These are phyloP conservation scores for Neurospora discreta DNA, from an alignment of 495 filamentous ascomycete species.

Conservation along the genomic window DNA sequence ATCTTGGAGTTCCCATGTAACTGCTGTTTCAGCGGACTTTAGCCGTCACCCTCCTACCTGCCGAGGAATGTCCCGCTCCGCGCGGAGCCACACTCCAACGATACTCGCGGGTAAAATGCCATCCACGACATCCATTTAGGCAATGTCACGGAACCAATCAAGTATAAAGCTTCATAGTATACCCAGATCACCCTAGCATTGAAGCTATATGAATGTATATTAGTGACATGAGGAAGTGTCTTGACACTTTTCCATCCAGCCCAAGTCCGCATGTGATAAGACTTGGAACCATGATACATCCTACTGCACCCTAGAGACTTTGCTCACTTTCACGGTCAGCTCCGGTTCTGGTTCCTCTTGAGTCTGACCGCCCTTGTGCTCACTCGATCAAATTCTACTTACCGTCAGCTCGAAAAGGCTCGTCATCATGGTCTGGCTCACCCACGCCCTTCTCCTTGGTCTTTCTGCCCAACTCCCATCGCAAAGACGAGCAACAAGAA, in stretches of 20 bases:
- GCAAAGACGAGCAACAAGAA: too few species aligned
- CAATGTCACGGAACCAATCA: neutral
- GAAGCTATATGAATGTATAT: too few species aligned
- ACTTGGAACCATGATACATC: too few species aligned
- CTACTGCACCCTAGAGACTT: too few species aligned
- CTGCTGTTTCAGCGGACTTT: neutral
- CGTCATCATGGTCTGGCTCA: constrained; percentile 10
- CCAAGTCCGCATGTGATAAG: neutral
- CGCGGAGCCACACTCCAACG: neutral
- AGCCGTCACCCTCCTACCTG: neutral
- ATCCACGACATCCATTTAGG: neutral
- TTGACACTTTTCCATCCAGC: neutral
- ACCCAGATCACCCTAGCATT: too few species aligned
- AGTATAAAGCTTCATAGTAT: neutral
- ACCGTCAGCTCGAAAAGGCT: too few species aligned
- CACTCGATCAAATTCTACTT: too few species aligned
- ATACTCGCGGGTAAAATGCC: neutral
- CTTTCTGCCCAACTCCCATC: too few species aligned
- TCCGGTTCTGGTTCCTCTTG: too few species aligned
- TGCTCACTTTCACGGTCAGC: too few species aligned
- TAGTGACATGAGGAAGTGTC: neutral
- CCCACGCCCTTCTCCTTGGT: constrained; percentile 5
- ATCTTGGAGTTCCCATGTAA: neutral
- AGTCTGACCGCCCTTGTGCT: too few species aligned
- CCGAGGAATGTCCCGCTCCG: neutral